Evolutionary conservation across 2,329 filamentous ascomycete species (phyloP).

Genomic region (Aspergillus viridinutans): DNA sequence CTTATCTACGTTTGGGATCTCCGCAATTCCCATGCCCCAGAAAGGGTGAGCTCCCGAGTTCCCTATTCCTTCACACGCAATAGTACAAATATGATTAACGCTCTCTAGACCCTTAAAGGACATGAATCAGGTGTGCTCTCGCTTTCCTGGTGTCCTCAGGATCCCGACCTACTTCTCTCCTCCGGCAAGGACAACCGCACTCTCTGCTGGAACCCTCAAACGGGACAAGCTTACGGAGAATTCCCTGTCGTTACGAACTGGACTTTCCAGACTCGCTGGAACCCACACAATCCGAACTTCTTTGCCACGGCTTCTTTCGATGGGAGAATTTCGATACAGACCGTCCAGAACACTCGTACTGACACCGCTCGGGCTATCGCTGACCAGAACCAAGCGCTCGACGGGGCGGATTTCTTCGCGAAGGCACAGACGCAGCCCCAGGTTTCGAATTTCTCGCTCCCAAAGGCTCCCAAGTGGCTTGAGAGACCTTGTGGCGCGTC

Average conservation of each 20-base stretch:
- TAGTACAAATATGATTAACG: conserved; percentile 11
- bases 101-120: conserved; percentile 67
- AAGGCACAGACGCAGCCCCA: conserved; percentile 90
- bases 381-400: conserved; percentile 64
- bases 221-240: conserved; percentile 80
- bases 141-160: conserved; percentile 90
- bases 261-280: conserved; percentile 94
- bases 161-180: conserved; percentile 82
- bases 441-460: conserved; percentile 79
- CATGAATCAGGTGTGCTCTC: conserved; percentile 93
- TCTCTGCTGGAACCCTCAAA: conserved; percentile 93
- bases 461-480: conserved; percentile 84
- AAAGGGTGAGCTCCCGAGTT: conserved; percentile 46
- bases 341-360: conserved; percentile 86
- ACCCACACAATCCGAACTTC: conserved; percentile 85
- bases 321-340: conserved; percentile 91
- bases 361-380: conserved; percentile 58
- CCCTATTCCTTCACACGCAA: background rate
- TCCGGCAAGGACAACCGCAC: conserved; percentile 96
- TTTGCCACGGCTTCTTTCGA: conserved; percentile 96
- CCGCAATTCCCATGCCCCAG: conserved; percentile 91
- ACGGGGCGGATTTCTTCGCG: conserved; percentile 95
- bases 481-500: conserved; percentile 79
- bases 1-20: conserved; percentile 92
- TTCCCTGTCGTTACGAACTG: conserved; percentile 98